A percentile compares a stretch with the other conserved stretches of the same genome.
Evolutionary conservation across 306 rosid genomes (phyloP).

Genomic region (Hylodesmum podocarpum): DNA sequence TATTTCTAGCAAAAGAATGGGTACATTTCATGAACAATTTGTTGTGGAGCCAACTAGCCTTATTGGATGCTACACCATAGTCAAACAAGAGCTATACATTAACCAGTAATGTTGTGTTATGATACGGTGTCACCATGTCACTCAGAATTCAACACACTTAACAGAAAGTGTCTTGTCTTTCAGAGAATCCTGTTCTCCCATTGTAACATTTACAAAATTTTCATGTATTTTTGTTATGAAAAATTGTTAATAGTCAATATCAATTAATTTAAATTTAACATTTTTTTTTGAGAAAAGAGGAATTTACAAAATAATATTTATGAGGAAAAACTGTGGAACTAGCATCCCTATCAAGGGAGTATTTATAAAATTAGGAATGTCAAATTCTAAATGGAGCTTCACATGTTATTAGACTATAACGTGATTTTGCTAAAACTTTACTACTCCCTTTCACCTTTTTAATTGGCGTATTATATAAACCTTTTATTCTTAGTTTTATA

Average conservation of each 20-base stretch:
- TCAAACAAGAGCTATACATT: conserved; percentile 82
- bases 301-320: too few species aligned
- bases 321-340: too few species aligned
- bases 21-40: conserved; percentile 87
- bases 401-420: too few species aligned
- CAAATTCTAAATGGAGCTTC: too few species aligned
- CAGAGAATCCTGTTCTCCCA: neutral
- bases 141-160: neutral
- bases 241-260: conserved; percentile 10
- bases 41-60: conserved; percentile 67
- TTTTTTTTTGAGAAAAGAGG: too few species aligned
- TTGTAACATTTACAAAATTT: conserved; percentile 8
- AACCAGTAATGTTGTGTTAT: conserved; percentile 41
- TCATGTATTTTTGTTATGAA: neutral
- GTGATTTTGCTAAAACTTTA: neutral
- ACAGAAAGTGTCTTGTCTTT: neutral
- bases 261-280: neutral
- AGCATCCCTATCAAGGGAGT: too few species aligned
- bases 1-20: conserved; percentile 76
- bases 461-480: too few species aligned
- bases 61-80: conserved; percentile 76
- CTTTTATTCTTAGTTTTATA: too few species aligned
- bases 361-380: too few species aligned
- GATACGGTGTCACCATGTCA: neutral
- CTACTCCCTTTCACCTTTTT: neutral